phyloP scores from a whole-genome alignment of 2,329 filamentous ascomycete species.

The Lithohypha guttulata region DNA sequence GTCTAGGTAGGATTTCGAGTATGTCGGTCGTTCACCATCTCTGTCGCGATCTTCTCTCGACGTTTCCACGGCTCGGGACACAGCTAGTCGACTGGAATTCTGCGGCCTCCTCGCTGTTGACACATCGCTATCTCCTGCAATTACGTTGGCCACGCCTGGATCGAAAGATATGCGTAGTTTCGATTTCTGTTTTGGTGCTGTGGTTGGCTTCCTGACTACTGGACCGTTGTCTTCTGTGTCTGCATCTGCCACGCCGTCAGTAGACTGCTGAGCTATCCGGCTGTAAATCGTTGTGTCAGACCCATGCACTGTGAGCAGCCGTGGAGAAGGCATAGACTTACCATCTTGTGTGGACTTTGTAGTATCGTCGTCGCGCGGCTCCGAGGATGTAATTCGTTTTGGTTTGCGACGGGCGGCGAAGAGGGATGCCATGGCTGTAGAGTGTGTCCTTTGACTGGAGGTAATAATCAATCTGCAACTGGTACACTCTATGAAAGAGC shows the following conservation, averaged over 20 bases:
- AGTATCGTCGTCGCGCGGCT: slow-evolving; percentile 56
- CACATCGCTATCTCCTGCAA: slow-evolving; percentile 25
- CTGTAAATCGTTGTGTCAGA: slow-evolving; percentile 10
- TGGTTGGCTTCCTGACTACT: slow-evolving; percentile 43
- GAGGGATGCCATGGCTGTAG: slow-evolving; percentile 44
- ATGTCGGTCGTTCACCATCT: slow-evolving; percentile 50
- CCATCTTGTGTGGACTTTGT: slow-evolving; percentile 36
- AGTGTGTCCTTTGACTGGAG: too few relatives aligned
- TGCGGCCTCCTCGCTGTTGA: slow-evolving; percentile 11
- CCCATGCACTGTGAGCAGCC: neutral
- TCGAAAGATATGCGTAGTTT: slow-evolving; percentile 70
- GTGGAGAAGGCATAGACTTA: slow-evolving; percentile 26
- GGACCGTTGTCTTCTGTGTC: slow-evolving; percentile 35
- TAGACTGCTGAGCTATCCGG: neutral
- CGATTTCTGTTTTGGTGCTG: slow-evolving; percentile 57
- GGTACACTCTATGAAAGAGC: too few relatives aligned
- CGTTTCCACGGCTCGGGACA: neutral
- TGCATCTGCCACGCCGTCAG: slow-evolving; percentile 15
- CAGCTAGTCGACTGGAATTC: slow-evolving; percentile 10
- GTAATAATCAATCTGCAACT: too few relatives aligned
- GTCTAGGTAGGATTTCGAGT: slow-evolving; percentile 76
- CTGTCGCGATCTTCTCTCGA: slow-evolving; percentile 2
- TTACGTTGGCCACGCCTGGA: slow-evolving; percentile 44
- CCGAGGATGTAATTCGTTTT: slow-evolving; percentile 37
- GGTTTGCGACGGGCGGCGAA: slow-evolving; percentile 45